phyloP scores from a whole-genome alignment of 345 rosid species.

The Psidium friedrichsthalianum region DNA sequence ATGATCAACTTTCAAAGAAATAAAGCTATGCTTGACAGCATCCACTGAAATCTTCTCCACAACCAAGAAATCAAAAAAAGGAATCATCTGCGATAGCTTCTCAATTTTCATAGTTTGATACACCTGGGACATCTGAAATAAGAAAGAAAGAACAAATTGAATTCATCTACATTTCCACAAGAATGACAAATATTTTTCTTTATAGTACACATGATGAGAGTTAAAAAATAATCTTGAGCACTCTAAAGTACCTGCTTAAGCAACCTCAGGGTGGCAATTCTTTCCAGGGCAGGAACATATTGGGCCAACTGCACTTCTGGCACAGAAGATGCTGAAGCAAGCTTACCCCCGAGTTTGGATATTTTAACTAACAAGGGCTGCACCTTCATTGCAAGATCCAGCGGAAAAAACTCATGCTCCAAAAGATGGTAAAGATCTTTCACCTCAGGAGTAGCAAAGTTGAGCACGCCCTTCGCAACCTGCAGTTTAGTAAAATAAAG shows the following conservation, averaged over 20 bases:
- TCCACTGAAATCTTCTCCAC: slow-evolving; percentile 94
- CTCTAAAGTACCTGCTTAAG: slow-evolving; percentile 66
- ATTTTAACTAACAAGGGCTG: slow-evolving; percentile 69
- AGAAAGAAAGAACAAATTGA: neutral
- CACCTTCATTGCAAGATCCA: slow-evolving; percentile 71
- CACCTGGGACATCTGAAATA: slow-evolving; percentile 75
- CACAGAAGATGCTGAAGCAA: slow-evolving; percentile 80
- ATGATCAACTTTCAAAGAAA: slow-evolving; percentile 86
- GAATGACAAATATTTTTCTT: neutral
- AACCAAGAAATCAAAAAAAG: slow-evolving; percentile 66
- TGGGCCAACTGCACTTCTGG: slow-evolving; percentile 81
- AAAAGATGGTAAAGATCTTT: slow-evolving; percentile 86
- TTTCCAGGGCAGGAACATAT: slow-evolving; percentile 77
- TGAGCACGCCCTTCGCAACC: slow-evolving; percentile 85
- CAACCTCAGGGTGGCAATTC: slow-evolving; percentile 76
- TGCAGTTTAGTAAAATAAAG: slow-evolving; percentile 2
- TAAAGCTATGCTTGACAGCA: slow-evolving; percentile 72
- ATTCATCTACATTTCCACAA: neutral
- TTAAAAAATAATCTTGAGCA: neutral
- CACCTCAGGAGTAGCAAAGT: slow-evolving; percentile 94
- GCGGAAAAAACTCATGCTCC: slow-evolving; percentile 82
- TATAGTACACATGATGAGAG: neutral
- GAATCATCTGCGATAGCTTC: slow-evolving; percentile 73
- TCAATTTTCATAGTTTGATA: slow-evolving; percentile 78
- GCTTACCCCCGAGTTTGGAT: slow-evolving; percentile 84